Evolutionary conservation across 164 flowering plant genomes (phyloP), one percentile per base, ranked within the genome.

Genomic region (Umbilicus rupestris): DNA sequence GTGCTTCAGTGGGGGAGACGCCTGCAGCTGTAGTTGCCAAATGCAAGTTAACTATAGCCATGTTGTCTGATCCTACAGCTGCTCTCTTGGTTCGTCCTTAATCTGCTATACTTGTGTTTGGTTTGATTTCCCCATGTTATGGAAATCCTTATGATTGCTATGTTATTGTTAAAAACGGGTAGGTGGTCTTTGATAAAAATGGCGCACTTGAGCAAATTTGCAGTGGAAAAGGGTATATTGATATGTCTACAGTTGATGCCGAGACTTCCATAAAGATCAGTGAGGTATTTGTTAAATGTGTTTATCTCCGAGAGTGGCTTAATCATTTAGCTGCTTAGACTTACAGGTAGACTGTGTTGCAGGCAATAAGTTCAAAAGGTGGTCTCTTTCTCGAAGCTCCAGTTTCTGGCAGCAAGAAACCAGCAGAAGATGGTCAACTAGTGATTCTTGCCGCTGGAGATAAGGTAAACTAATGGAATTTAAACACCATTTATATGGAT

Each of bases 361-460:
- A 94, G 99, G 99, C 87, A 60, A 79, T 94, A 63, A 73, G 76
- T 39, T 68, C 85, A 68, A 90, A 84, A 73, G 93, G 96, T 57
- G 98, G 92, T 37, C 35, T 7, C 69, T 94, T 90, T 75, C 88
- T 94, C 64, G 98, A 94, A 80, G 98, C 89, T 78, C 98, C 98
- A 35, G 98, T 94, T 45, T 94, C 97, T 37, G 98, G 98, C 60
- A 94, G 98, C 87, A 94, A 94, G 73, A 85, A 94, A 73, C 98
- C 98, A 58, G 97, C 98, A 62, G 98, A 94, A 84, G 92, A 86
- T 85, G 99, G 99, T 63, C 99, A 94, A 72, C 78, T 94, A n/a
- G 78, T 94, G 41, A 91, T 94, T 72, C 96, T 94, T 75, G 88
- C 99, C 72, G 99, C 97, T 68, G 99, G 99, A 41, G 92, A 86